Evolutionary conservation across 176 grass and related monocot genomes (phyloP).

Genomic region (Triticum turgidum): DNA sequence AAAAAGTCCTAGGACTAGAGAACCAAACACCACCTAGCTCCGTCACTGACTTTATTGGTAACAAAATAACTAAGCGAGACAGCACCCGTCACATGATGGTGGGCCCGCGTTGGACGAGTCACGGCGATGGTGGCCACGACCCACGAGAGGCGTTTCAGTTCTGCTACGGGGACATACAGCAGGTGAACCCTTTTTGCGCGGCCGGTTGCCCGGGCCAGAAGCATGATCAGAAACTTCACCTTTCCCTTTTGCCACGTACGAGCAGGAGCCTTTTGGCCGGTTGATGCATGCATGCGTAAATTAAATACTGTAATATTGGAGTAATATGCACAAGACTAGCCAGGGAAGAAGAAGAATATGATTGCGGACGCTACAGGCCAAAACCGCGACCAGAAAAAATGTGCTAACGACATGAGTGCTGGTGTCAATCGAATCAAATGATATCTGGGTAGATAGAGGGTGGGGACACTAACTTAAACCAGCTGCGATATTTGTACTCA

Average conservation of each 20-base stretch:
- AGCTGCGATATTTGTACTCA: neutral
- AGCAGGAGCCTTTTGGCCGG: neutral
- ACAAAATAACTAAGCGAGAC: neutral
- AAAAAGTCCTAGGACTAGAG: too few relatives aligned
- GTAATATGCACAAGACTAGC: neutral
- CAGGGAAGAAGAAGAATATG: neutral
- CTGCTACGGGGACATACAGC: neutral
- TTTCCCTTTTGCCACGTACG: neutral
- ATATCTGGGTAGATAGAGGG: neutral
- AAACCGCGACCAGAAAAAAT: neutral
- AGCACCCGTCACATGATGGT: neutral
- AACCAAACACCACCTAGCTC: too few relatives aligned
- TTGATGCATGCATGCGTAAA: neutral
- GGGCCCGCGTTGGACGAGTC: neutral
- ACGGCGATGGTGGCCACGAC: neutral
- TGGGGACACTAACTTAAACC: neutral
- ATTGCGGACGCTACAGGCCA: neutral
- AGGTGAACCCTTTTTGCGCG: neutral
- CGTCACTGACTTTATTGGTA: too few relatives aligned
- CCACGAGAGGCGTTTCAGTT: neutral
- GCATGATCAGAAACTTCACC: neutral
- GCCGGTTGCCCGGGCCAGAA: neutral
- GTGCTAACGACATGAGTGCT: neutral
- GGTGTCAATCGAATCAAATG: conserved; percentile 15
- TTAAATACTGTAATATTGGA: neutral